phyloP scores from a whole-genome alignment of 2,329 filamentous ascomycete species.

The Aspergillus aculeatinus region DNA sequence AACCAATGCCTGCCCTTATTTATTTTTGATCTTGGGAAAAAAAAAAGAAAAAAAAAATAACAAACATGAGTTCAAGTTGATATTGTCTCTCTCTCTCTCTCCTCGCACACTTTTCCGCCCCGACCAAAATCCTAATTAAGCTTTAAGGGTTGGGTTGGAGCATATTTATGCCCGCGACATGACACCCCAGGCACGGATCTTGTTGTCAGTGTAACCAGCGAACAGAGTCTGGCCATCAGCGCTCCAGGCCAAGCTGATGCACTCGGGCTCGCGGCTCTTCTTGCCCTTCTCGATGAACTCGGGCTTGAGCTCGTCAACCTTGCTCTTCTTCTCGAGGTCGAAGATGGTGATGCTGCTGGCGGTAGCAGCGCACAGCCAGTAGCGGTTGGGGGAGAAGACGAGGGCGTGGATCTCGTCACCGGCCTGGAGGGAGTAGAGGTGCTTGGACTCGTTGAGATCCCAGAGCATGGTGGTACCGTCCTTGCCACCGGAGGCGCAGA shows the following conservation, averaged over 20 bases:
- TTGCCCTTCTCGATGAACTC: constrained; percentile 95
- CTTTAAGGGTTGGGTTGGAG: background rate
- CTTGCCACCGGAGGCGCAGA: constrained; percentile 98
- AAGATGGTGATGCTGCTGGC: constrained; percentile 99
- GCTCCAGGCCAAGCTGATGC: constrained; percentile 94
- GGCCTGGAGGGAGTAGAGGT: constrained; percentile 99
- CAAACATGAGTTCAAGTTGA: constrained; percentile 21
- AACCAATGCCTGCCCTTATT: constrained; percentile 39
- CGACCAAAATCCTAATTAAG: background rate
- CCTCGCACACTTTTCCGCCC: constrained; percentile 21
- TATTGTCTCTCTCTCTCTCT: constrained; percentile 16
- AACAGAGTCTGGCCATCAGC: constrained; percentile 99
- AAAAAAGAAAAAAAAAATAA: constrained; percentile 26
- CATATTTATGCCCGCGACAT: constrained; percentile 79
- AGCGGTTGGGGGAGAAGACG: constrained; percentile 99
- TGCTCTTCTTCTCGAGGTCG: constrained; percentile 99
- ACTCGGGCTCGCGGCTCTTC: constrained; percentile 99
- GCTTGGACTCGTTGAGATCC: constrained; percentile 99
- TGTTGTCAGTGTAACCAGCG: constrained; percentile 99
- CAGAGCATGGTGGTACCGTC: constrained; percentile 99
- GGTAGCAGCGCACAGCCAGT: constrained; percentile 99
- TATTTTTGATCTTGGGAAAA: constrained; percentile 25
- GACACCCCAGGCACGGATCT: constrained; percentile 96
- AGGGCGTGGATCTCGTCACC: constrained; percentile 99
- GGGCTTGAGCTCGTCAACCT: constrained; percentile 99